Evolutionary conservation across 176 grass and related monocot genomes (phyloP).

Genomic region (Oryza australiensis): DNA sequence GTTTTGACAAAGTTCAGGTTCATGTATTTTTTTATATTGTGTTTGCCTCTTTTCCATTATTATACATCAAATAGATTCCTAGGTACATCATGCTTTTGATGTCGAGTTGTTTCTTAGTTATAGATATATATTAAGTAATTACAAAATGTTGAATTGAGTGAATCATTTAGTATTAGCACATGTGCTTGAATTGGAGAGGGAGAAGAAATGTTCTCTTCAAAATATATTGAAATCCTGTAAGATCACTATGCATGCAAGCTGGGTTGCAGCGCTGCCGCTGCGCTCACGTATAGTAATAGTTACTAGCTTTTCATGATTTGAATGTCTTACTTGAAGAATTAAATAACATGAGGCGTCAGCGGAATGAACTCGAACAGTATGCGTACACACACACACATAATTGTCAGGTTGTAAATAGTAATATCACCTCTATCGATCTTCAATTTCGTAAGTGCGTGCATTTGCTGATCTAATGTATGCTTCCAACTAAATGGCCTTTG

Average conservation of each 20-base stretch:
- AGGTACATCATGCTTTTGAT: not conserved
- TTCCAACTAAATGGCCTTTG: not conserved
- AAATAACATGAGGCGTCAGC: not conserved
- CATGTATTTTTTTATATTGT: not conserved
- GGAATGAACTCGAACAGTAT: not conserved
- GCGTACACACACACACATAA: too few species aligned
- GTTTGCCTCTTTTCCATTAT: not conserved
- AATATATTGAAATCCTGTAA: not conserved
- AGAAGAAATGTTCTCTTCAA: not conserved
- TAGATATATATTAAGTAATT: not conserved
- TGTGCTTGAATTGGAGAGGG: conserved; percentile 6
- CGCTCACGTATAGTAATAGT: not conserved
- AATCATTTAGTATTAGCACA: not conserved
- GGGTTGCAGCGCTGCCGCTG: not conserved
- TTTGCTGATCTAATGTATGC: not conserved
- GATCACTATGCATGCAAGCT: too few species aligned
- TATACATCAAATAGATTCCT: not conserved
- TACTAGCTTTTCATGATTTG: not conserved
- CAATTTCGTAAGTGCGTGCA: not conserved
- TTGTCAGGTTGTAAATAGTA: not conserved
- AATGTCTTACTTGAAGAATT: not conserved
- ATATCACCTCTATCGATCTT: not conserved
- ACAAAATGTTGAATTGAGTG: not conserved
- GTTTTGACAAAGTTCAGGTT: not conserved
- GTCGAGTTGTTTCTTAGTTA: not conserved